These are phyloP conservation scores for Vanilla planifolia DNA, from an alignment of 106 monocot species.

Conservation along the genomic window DNA sequence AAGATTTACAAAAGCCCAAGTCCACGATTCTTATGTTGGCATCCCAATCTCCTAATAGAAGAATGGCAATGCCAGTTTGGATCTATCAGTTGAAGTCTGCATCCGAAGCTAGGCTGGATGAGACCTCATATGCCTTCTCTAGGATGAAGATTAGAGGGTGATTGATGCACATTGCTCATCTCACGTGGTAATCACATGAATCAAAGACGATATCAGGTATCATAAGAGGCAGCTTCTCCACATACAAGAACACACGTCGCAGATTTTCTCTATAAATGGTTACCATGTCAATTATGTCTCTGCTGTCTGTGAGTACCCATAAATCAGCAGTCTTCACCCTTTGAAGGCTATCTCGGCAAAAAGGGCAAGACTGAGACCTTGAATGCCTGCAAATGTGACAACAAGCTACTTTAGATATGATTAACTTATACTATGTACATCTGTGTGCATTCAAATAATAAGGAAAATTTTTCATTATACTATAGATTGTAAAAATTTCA, in stretches of 20 bases:
- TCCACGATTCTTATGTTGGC: no score
- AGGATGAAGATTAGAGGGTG: background rate
- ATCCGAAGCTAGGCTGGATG: no score
- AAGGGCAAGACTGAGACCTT: slow-evolving; percentile 89
- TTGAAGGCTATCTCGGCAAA: slow-evolving; percentile 88
- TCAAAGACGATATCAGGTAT: slow-evolving; percentile 59
- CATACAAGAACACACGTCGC: slow-evolving; percentile 74
- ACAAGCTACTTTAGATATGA: no score
- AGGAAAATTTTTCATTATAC: no score
- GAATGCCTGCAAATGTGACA: slow-evolving; percentile 75
- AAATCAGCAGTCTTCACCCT: slow-evolving; percentile 68
- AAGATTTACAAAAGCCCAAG: no score
- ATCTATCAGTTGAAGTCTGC: no score
- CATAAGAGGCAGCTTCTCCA: slow-evolving; percentile 77
- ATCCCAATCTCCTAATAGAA: no score
- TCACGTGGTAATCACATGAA: slow-evolving; percentile 66
- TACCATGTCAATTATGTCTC: slow-evolving; percentile 60
- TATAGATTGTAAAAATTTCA: no score
- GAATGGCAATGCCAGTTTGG: no score
- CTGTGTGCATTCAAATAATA: no score
- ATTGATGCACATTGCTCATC: slow-evolving; percentile 17
- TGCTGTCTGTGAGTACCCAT: slow-evolving; percentile 69
- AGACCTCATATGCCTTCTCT: no score
- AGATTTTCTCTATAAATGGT: slow-evolving; percentile 72
- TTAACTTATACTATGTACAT: no score